Conservation (phyloP, 1,284 basidiomycete species). For the Apiotrichum siamense region DNA sequence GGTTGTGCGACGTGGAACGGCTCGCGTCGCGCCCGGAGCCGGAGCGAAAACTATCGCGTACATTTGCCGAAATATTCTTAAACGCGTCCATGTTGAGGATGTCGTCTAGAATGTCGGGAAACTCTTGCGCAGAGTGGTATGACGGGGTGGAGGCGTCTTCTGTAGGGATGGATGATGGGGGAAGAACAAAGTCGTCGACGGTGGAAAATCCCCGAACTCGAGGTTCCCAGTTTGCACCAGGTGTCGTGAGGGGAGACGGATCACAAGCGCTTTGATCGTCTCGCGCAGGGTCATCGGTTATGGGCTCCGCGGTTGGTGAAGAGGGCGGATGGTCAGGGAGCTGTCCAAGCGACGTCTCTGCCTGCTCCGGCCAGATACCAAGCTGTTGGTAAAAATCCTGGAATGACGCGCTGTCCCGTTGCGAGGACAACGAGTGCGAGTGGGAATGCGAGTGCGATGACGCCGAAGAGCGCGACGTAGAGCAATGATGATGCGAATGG, state of each 20-base stretch:
- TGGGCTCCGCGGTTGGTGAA: neutral
- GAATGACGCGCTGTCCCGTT: slow-evolving; percentile 22
- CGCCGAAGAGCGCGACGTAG: too few species aligned
- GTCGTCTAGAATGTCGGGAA: neutral
- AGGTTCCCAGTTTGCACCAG: slow-evolving; percentile 26
- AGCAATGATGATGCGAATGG: too few species aligned
- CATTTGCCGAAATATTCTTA: neutral
- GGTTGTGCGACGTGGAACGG: too few species aligned
- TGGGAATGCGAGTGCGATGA: too few species aligned
- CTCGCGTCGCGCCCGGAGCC: too few species aligned
- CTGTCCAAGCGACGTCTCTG: neutral
- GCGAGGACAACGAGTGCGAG: too few species aligned
- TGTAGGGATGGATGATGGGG: neutral
- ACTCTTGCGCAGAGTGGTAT: neutral
- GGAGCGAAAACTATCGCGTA: too few species aligned
- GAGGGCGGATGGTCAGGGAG: neutral
- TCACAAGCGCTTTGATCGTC: slow-evolving; percentile 2
- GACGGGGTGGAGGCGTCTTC: neutral
- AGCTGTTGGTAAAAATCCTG: slow-evolving; percentile 43
- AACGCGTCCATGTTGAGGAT: neutral
- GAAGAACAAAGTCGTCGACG: slow-evolving; percentile 11
- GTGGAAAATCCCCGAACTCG: slow-evolving; percentile 29
- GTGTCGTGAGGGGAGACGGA: slow-evolving; percentile 9
- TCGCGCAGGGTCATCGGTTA: slow-evolving; percentile 1
- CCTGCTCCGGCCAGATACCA: slow-evolving; percentile 33